Base-by-base conservation (phyloP, 2,329 filamentous ascomycete genomes). In the Trichophyton benhamiae region DNA sequence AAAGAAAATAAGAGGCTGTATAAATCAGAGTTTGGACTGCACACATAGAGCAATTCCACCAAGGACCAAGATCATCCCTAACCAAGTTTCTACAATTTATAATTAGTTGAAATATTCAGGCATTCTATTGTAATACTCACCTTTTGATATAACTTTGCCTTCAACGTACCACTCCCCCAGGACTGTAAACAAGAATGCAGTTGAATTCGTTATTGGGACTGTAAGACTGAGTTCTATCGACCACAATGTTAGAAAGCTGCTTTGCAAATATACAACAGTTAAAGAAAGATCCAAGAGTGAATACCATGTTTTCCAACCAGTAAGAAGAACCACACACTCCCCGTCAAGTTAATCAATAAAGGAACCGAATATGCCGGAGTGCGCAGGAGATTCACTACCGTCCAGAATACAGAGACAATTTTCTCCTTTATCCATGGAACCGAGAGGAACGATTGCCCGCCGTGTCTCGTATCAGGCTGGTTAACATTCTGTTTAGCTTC, bases 111-210 rank as follows among this genome's bases (percentile, higher is more conserved):
- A 38, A 11, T 48, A 48, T 46, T 9, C 20, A 3, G 1, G 11
- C 6, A 30, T 27, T 13, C 22, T 3, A 22, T 9, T 55, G 8
- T 44, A 58, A 15, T 15, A 76, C 82, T 69, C 77, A 91, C 89
- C 84, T 79, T 84, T 82, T 67, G 86, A 88, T 64, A 97, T 95
- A 1, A 91, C 87, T 73, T 96, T 97, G 63, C 85, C 85, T 69
- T 96, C 92, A 0, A 92, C 90, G 79, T 87, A 95, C 91, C 91
- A 97, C 68, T 97, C 92, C 0, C 91, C 92, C 11, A 96, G 70
- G 1, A 96, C 91, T 0, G 92, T 97, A 70, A 96, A 97, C n/a
- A 97, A 75, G 68, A 97, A 97, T 0, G 92, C 92, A 69, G 95
- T 77, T 0, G 91, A 95, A 70, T 97, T 97, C 1, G 92, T 91